phyloP scores from a whole-genome alignment of 345 rosid species.

The Cardiospermum halicacabum region DNA sequence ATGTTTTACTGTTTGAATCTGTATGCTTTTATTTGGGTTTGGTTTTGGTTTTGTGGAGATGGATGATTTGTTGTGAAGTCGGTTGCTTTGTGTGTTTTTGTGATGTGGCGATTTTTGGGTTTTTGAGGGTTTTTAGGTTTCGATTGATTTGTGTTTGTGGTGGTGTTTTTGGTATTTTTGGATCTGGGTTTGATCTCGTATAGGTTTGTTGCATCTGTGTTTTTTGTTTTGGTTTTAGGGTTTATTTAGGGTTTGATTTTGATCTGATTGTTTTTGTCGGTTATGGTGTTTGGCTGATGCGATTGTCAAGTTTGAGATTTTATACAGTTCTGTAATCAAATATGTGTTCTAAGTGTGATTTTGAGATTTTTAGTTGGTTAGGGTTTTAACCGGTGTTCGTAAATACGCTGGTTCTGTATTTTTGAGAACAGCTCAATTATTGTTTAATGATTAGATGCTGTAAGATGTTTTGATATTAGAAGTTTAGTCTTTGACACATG shows the following conservation, averaged over 20 bases:
- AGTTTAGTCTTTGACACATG: no score
- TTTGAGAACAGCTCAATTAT: no score
- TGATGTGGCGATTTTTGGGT: background rate
- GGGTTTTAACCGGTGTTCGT: background rate
- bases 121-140: background rate
- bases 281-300: no score
- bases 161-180: slow-evolving; percentile 5
- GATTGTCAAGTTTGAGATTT: background rate
- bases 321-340: background rate
- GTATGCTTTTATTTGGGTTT: background rate
- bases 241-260: background rate
- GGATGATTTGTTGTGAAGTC: slow-evolving; percentile 5
- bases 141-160: slow-evolving; percentile 7
- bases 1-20: background rate
- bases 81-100: background rate
- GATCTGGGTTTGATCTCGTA: slow-evolving; percentile 27
- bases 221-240: background rate
- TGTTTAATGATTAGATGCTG: no score
- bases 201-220: background rate
- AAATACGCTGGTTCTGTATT: background rate
- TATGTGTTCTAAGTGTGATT: background rate
- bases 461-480: no score
- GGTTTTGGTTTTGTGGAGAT: background rate
- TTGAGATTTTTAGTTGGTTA: background rate
- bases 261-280: background rate